Base-by-base conservation (phyloP, 352 stramenopile species). In the Globisporangium parvum region DNA sequence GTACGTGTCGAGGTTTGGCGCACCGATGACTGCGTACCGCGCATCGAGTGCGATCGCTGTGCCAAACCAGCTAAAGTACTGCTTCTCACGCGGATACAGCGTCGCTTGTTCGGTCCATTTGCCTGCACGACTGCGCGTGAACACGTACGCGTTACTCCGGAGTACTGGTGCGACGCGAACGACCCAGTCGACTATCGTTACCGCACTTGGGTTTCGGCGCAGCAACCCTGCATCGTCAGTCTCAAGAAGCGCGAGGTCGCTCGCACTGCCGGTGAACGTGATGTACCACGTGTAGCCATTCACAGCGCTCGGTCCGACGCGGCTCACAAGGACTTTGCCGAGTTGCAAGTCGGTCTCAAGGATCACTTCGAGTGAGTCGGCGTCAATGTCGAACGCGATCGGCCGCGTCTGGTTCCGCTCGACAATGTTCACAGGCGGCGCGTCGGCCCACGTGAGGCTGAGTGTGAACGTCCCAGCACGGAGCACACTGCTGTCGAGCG, bases 81-180 rank as follows among this genome's bases (percentile, higher is more conserved):
- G 96, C 51, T 97, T 96, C 23, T 83, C 74, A 15, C 78, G 85
- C 21, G 96, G 93, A 51, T 88, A 94, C 45, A 98, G 65, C 12
- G 95, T 95, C 35, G 85, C 86, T 62, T 98, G 91, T 44, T 98
- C 91, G 2, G 71, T 92, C 85, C 90, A 98, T 31, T 62, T 66
- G 8, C 71, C 74, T 41, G 55, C 63, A 56, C 23, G 48, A 37
- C 70, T 67, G 5, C 82, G 75, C 18, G 75, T 88, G 52, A 91
- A 91, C 6, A 82, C 66, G 46, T 91, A 91, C 4, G 65, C 69
- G 51, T 73, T 91, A 26, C 78, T 70, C 12, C 79, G 79, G 23
- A 92, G 55, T 12, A 90, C 73, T 0, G 83, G 77, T 20, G 80
- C 60, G 12, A 87, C 71, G 1, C 49, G 69, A 3, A 76, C 80